Conservation (phyloP, 148 eudicot genomes). For the Cornus controversa region DNA sequence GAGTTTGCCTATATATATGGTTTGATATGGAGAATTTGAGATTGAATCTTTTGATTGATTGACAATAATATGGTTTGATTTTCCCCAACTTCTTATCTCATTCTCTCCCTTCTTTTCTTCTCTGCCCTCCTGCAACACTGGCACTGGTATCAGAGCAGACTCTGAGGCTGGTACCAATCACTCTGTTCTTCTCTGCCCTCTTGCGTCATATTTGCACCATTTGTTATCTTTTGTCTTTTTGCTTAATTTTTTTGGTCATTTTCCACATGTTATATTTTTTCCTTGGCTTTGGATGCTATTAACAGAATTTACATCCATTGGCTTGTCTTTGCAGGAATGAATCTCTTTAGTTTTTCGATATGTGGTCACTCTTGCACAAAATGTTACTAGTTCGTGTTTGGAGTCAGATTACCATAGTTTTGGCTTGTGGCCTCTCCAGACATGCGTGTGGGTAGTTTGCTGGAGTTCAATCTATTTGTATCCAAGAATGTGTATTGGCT, state of each 20-base stretch:
- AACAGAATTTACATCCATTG: background rate
- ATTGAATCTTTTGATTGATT: too few relatives aligned
- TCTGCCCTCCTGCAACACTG: too few relatives aligned
- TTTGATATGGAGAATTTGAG: too few relatives aligned
- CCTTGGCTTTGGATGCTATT: slow-evolving; percentile 9
- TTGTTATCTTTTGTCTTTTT: background rate
- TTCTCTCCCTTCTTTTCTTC: too few relatives aligned
- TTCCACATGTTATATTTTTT: background rate
- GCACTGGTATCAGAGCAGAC: too few relatives aligned
- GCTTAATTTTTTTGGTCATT: background rate
- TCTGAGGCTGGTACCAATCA: too few relatives aligned
- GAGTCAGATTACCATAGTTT: background rate
- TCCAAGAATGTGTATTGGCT: background rate
- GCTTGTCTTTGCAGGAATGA: slow-evolving; percentile 28
- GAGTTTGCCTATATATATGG: too few relatives aligned
- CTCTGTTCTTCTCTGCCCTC: too few relatives aligned
- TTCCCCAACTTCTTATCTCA: too few relatives aligned
- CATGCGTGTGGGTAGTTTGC: background rate
- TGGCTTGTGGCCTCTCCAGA: background rate
- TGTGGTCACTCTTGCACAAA: background rate
- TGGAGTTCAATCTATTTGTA: background rate
- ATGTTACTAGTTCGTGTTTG: background rate
- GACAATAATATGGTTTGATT: too few relatives aligned
- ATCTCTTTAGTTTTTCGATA: slow-evolving; percentile 3
- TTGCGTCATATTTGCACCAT: background rate